Base-by-base conservation (phyloP, 2,329 filamentous ascomycete species). In the Stachybotrys chlorohalonatus region DNA sequence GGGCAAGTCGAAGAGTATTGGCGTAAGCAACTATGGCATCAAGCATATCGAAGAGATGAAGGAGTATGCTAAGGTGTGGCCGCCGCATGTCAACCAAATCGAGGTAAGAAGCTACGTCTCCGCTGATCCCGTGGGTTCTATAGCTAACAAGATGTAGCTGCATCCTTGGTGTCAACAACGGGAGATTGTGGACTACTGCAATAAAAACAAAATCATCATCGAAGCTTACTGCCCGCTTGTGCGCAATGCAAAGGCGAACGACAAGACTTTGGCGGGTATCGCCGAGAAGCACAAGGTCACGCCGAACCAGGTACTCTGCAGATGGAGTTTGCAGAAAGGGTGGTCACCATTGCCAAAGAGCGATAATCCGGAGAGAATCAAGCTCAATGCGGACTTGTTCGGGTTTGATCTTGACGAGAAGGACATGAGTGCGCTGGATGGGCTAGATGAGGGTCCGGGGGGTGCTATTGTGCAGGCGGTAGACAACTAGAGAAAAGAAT, bases 21-120 rank as follows among this genome's bases (percentile, higher is more conserved):
- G 86, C 0, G 85, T 89, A 50, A 87, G 84, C 68, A 90, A 89
- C 62, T 89, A 81, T 63, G 85, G 85, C 2, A 78, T 85, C 54
- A 76, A 77, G 51, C 82, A 87, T 60, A 82, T 90, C 42, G 81
- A 89, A 62, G 82, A 85, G 63, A 72, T 89, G 70, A 85, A 82
- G 68, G 63, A 67, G 17, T 84, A 80, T 63, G 84, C 83, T 30
- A 78, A 77, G 54, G 73, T 82, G 5, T 87, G 79, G 78, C 85
- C 85, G 46, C 86, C 85, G 9, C 80, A 82, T 6, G 82, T 86
- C 7, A 87, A 87, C 63, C 86, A 90, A 66, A 82, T 89, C 55
- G 84, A 87, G 77, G 83, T 85, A 64, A 59, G 73, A 16, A 6
- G 45, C 9, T 45, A 5, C 11, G 8, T 13, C 36, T 42, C 13